Conservation (phyloP, 805 yeast species). For the Pichia membranifaciens region DNA sequence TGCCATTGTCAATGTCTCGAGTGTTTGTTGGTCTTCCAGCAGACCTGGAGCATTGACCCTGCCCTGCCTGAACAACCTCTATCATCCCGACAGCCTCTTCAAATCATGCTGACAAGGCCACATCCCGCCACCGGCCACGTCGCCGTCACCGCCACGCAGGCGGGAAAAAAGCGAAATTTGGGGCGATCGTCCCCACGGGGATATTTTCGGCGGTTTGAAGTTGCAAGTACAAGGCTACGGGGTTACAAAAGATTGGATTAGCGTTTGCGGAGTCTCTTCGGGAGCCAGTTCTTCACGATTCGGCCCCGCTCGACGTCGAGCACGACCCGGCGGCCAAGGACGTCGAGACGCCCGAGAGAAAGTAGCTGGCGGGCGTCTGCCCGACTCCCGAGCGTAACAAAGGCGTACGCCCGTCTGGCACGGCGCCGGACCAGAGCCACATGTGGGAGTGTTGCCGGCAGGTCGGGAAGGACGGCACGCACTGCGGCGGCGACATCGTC, state of each 20-base stretch:
- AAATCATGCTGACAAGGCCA: too few relatives aligned
- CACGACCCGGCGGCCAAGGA: constrained; percentile 51
- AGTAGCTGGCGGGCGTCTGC: constrained; percentile 30
- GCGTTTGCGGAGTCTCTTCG: constrained; percentile 70
- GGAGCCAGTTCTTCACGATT: constrained; percentile 59
- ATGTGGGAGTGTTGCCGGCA: too few relatives aligned
- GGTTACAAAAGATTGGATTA: too few relatives aligned
- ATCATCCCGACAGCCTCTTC: too few relatives aligned
- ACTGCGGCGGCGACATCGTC: constrained; percentile 54
- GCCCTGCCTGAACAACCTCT: too few relatives aligned
- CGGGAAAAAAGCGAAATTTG: not conserved
- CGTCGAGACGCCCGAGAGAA: constrained; percentile 14
- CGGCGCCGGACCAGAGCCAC: not conserved
- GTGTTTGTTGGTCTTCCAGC: not conserved
- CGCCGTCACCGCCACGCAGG: too few relatives aligned
- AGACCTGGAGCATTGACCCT: too few relatives aligned
- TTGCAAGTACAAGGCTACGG: too few relatives aligned
- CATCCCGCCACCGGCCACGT: too few relatives aligned
- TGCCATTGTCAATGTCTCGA: constrained; percentile 9
- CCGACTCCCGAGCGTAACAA: not conserved
- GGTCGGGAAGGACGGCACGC: constrained; percentile 42
- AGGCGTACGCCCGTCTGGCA: not conserved
- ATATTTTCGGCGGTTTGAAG: too few relatives aligned
- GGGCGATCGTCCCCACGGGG: not conserved
- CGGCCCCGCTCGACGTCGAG: constrained; percentile 73